Conservation (phyloP, 1,284 basidiomycete genomes). For the Ustilago nuda region DNA sequence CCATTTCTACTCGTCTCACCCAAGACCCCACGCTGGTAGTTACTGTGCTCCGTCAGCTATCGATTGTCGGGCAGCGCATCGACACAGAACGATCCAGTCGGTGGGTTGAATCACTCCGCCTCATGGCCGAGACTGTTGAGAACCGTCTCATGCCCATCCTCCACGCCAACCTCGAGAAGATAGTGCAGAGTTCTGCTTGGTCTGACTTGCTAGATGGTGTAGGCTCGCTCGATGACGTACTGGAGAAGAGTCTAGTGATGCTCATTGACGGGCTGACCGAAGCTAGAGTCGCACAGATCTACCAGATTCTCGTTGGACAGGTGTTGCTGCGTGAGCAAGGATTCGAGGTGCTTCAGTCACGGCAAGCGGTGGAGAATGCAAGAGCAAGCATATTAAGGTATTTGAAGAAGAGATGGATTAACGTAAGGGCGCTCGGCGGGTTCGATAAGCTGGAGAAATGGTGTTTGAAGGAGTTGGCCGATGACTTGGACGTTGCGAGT, state of each 20-base stretch:
- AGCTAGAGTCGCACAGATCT: conserved; percentile 44
- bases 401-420: conserved; percentile 74
- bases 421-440: conserved; percentile 80
- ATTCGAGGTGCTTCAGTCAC: conserved; percentile 18
- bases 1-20: conserved; percentile 32
- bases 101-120: conserved; percentile 60
- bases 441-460: conserved; percentile 84
- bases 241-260: conserved; percentile 58
- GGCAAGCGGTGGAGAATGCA: conserved; percentile 54
- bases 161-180: conserved; percentile 41
- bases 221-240: conserved; percentile 54
- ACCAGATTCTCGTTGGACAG: conserved; percentile 59
- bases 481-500: conserved; percentile 55
- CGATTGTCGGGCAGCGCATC: conserved; percentile 49
- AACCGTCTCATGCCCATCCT: conserved; percentile 46
- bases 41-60: conserved; percentile 50
- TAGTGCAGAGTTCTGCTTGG: conserved; percentile 55
- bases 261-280: conserved; percentile 62
- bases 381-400: conserved; percentile 53
- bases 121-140: conserved; percentile 61
- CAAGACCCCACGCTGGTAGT: conserved; percentile 32
- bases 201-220: conserved; percentile 54
- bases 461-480: conserved; percentile 84
- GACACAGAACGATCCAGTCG: conserved; percentile 52
- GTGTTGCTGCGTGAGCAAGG: conserved; percentile 61